Base-by-base conservation (phyloP, 208 protist genomes). In the Vickermania spadyakhi region DNA sequence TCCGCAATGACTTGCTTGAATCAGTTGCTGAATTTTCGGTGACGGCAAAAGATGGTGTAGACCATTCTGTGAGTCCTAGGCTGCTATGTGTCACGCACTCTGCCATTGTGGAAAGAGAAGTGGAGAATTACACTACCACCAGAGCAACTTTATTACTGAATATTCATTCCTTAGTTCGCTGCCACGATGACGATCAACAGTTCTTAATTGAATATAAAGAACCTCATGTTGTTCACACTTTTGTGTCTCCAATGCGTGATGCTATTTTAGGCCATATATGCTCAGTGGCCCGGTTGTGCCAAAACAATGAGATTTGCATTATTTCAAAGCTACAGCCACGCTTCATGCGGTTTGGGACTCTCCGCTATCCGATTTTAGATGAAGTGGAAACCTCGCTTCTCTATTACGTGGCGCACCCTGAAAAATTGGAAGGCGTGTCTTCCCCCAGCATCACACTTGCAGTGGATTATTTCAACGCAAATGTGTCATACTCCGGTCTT, bases 311-410 rank as follows among this genome's bases (percentile, higher is more conserved):
- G 52, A 81, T 84, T 13, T 83, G 71, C 42, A 72, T 97, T 5
- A 28, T 84, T 29, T 31, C 78, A 28, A 55, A 61, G 1, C 27
- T 62, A 26, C 72, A 85, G 28, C 68, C 84, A 51, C 80, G 86
- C n/a, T 69, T 80, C 28, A 69, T 84, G 28, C 87, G 91, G 7
- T 70, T 84, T 28, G 84, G 79, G 58, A 77, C 87, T 2, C 74
- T 90, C 13, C 27, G 58, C 2, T 42, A 55, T 21, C 31, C 66
- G 21, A 77, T 91, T 5, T 59, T 77, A 1, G 87, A 96, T 57
- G 86, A 94, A 30, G 74, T 96, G 56, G 90, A 97, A 75, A 79
- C 81, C 49, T 68, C 80, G 25, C 73, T 93, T n/a, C 77, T 97
- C 23, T 73, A 75, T 21, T 76, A 68, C 31, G 61, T 97, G 3